Evolutionary conservation across 176 grass and related monocot species (phyloP), one percentile per base, ranked within the genome.

Genomic region (Aechmea fasciata): DNA sequence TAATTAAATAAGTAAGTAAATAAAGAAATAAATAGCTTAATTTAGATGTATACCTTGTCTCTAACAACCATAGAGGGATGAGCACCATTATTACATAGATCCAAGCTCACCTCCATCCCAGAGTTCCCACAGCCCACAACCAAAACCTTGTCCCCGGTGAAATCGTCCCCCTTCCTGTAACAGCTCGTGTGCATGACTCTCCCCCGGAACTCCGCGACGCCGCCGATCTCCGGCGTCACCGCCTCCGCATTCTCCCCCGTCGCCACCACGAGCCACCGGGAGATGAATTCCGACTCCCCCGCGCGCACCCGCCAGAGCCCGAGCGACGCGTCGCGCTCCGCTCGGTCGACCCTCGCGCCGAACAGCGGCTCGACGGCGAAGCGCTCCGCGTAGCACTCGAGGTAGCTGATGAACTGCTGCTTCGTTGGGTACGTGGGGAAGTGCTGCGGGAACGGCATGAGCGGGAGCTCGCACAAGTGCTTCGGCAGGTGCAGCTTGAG

Each of bases 31-130:
- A 49, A 64, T 73, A 52, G 47, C 33, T 70, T n/a, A n/a, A n/a
- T n/a, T 48, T 13, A 52, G 54, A 53, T 55, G 48, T 73, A 2
- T 68, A 87, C 92, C 85, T 96, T 96, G 74, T 89, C 88, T 78
- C 88, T 91, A 54, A 96, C 85, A 23, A 88, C 92, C 85, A 91
- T 89, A 73, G 75, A 96, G 23, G 81, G 70, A 54, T 69, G 68
- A 51, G 83, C 92, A 8, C 81, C 88, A 83, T 89, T 96, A 64
- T 88, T 80, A 63, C 83, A 96, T 22, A 96, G 84, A 74, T 96
- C 92, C 54, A 96, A 80, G 85, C 85, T 84, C 28, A 96, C 85
- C 83, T 96, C 92, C 92, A 96, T 96, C 70, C 92, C 88, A 10
- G 92, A 96, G 75, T 96, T 96, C 47, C 92, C 92, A 48, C 88